Evolutionary conservation across 2,329 filamentous ascomycete species (phyloP), one percentile per base, ranked within the genome.

Genomic region (Penicillium olsonii): DNA sequence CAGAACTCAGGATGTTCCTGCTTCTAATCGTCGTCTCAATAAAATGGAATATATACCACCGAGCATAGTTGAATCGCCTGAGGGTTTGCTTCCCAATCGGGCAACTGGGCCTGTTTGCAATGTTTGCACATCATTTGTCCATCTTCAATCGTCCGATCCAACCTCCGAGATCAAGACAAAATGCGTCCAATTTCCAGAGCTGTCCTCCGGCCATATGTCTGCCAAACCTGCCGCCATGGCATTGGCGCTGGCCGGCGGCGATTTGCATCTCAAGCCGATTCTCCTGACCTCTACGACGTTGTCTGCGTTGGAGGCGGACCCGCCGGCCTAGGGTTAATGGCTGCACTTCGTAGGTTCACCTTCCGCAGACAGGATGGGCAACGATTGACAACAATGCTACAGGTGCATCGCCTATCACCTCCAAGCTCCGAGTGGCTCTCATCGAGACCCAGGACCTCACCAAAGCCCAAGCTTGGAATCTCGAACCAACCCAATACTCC

Each of bases 251-350:
- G 56, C 14, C 57, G 61, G 33, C 65, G 71, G 44, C 59, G 53
- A 40, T 71, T 72, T 41, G 64, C 61, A 2, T 69, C 70, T 19
- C 65, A 65, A 39, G 26, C 71, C 10, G 62, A 65, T 12, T 52
- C 67, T 43, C 83, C 84, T 10, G 88, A 95, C 57, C 85, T 96
- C 63, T 96, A 94, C 76, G 91, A 96, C 81, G 87, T 96, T 26
- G 90, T 96, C 55, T 94, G 90, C 63, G 87, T 96, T 45, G 91
- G 91, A 53, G 92, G 91, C 54, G 91, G 92, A 5, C 91, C 92
- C 19, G 91, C 91, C 37, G 92, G 92, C 47, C 78, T 99, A 50
- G 95, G 90, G 64, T 81, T 95, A 26, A 75, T 92, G 48, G 83
- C 88, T 52, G 87, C 88, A 59, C 78, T 94, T 37, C 85, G 88